phyloP scores from a whole-genome alignment of 495 filamentous ascomycete species.

The Achaetomiella virescens region DNA sequence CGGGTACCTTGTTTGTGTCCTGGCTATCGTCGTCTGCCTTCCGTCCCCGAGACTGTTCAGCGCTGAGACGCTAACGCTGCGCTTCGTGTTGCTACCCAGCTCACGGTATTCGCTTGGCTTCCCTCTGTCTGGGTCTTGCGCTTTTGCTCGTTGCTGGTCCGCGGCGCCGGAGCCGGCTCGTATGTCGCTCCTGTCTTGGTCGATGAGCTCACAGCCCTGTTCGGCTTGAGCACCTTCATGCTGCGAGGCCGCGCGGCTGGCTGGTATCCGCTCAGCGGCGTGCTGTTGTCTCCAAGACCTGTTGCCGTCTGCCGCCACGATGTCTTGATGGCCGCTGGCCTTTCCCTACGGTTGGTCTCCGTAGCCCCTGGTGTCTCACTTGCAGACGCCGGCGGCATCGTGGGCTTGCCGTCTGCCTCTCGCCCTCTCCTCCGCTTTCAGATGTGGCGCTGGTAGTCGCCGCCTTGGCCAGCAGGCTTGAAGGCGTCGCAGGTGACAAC shows the following conservation, averaged over 20 bases:
- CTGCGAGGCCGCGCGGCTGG: slow-evolving; percentile 50
- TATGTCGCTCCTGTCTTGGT: slow-evolving; percentile 43
- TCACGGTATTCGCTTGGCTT: slow-evolving; percentile 20
- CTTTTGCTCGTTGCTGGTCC: slow-evolving; percentile 32
- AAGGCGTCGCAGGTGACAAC: slow-evolving; percentile 26
- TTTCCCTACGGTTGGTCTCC: slow-evolving; percentile 37
- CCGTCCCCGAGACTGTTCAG: slow-evolving; percentile 7
- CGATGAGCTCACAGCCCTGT: slow-evolving; percentile 45
- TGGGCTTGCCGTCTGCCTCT: slow-evolving; percentile 25
- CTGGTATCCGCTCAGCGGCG: slow-evolving; percentile 51
- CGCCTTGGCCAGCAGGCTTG: slow-evolving; percentile 30
- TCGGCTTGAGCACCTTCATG: slow-evolving; percentile 76
- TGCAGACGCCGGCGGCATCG: slow-evolving; percentile 17
- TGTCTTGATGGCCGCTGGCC: slow-evolving; percentile 53
- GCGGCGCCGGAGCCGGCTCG: slow-evolving; percentile 34
- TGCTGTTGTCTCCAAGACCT: slow-evolving; percentile 40
- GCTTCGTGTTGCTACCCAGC: slow-evolving; percentile 36
- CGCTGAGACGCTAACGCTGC: slow-evolving; percentile 22
- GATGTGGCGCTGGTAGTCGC: slow-evolving; percentile 32
- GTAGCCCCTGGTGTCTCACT: slow-evolving; percentile 29
- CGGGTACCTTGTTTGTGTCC: slow-evolving; percentile 27
- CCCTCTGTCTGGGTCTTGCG: slow-evolving; percentile 35
- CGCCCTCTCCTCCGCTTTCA: slow-evolving; percentile 36
- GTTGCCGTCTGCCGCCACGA: slow-evolving; percentile 61
- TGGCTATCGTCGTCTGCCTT: background rate